Evolutionary conservation across 495 filamentous ascomycete genomes (phyloP).

Genomic region (Annulohypoxylon stygium): DNA sequence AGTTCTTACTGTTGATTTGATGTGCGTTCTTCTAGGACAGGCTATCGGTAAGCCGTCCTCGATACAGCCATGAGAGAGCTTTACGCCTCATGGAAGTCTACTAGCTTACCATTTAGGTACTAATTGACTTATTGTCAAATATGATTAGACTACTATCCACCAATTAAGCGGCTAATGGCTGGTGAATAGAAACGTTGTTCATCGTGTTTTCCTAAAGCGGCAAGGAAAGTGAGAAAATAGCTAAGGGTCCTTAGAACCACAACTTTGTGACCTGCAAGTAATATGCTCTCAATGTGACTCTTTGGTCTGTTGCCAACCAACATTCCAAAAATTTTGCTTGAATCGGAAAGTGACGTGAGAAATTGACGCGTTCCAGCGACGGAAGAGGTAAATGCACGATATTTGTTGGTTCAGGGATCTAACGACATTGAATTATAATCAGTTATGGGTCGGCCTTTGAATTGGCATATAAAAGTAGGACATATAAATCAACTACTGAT

Average conservation of each 20-base stretch:
- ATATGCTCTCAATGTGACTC: neutral
- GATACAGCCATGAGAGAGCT: neutral
- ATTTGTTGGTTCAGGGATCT: neutral
- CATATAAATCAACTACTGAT: neutral
- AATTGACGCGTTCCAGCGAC: neutral
- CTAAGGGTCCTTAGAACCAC: neutral
- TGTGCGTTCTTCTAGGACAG: neutral
- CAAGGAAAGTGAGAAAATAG: conserved; percentile 30
- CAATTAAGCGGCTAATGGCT: neutral
- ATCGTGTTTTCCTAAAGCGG: conserved; percentile 17
- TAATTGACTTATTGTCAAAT: neutral
- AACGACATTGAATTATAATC: neutral
- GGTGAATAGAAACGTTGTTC: neutral
- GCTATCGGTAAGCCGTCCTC: neutral
- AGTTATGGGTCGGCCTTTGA: neutral
- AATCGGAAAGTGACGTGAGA: neutral
- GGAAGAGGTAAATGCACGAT: conserved; percentile 1
- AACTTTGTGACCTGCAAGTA: neutral
- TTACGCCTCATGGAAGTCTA: neutral
- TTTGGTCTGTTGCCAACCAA: neutral
- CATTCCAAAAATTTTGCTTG: neutral
- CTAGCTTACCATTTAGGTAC: neutral
- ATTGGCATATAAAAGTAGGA: neutral
- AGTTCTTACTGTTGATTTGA: neutral
- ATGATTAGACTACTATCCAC: neutral